Evolutionary conservation across 2,329 filamentous ascomycete species (phyloP), one percentile per base, ranked within the genome.

Genomic region (Elsinoe australis): DNA sequence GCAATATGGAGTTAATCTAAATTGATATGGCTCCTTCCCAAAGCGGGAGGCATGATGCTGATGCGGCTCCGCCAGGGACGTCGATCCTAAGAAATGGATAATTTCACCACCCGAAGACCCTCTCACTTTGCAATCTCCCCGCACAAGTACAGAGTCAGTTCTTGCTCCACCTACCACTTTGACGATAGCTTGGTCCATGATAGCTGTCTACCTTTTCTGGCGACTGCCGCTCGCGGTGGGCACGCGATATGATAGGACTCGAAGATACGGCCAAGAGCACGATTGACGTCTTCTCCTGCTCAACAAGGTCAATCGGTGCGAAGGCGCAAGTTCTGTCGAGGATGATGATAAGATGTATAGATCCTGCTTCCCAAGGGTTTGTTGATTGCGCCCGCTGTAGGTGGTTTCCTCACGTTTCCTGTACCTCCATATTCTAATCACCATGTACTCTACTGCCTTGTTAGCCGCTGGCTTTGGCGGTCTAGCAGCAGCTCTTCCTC

Each of bases 241-340:
- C 9, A 7, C 26, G 22, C 39, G 3, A 29, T 31, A 15, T 32
- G 39, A 44, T 44, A 44, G 39, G 39, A 44, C 17, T 21, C 39
- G 12, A 12, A 12, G 39, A 44, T 44, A 32, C 26, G 39, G 24
- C 39, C 39, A 32, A 44, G 39, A 44, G 29, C 24, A 17, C 17
- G 39, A 44, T 32, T 44, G 39, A 44, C 39, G 39, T 44, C 39
- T 44, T 44, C 21, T 21, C 22, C n/a, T 32, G 24, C 39, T 44
- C 14, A 26, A 12, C 17, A 24, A 9, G 39, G 28, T 21, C 15
- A 21, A 31, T 29, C 32, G 39, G 39, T 19, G 39, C 39, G 39
- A 44, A 19, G 17, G 15, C 17, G 5, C 9, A 21, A 12, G 24
- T 19, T 9, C 6, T 32, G 14, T 32, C 17, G 14, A 14, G 21